Conservation (phyloP, 2,329 filamentous ascomycete species). For the Setomelanomma holmii region DNA sequence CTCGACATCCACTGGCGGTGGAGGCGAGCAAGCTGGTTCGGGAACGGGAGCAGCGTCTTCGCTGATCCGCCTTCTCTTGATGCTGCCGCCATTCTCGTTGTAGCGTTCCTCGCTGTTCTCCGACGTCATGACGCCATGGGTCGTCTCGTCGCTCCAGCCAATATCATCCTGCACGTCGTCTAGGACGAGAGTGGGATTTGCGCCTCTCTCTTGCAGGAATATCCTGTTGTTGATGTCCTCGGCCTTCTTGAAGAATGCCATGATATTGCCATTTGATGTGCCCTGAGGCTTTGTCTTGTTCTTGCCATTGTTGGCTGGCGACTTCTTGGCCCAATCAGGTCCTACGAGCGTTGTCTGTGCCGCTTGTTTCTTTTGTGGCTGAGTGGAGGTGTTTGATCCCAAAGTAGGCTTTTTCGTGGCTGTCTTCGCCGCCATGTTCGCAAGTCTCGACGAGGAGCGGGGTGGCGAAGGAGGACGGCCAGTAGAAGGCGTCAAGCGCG, state of each 20-base stretch:
- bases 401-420: constrained; percentile 28
- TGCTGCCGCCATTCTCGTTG: constrained; percentile 52
- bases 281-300: constrained; percentile 48
- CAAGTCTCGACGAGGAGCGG: constrained; percentile 21
- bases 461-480: constrained; percentile 63
- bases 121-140: constrained; percentile 21
- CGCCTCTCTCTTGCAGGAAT: constrained; percentile 44
- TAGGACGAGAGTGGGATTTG: constrained; percentile 25
- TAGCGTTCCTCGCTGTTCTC: constrained; percentile 43
- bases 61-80: constrained; percentile 52
- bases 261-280: constrained; percentile 59
- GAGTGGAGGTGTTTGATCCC: constrained; percentile 18
- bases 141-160: constrained; percentile 40
- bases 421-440: constrained; percentile 32
- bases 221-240: constrained; percentile 50
- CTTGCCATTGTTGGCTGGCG: constrained; percentile 37
- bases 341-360: constrained; percentile 47
- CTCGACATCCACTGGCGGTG: constrained; percentile 26
- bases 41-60: constrained; percentile 37
- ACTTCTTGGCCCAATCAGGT: constrained; percentile 39
- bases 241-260: constrained; percentile 63
- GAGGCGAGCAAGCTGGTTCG: constrained; percentile 49
- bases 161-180: constrained; percentile 33
- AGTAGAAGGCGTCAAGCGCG: constrained; percentile 53
- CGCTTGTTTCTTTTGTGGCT: constrained; percentile 27